Evolutionary conservation across 306 rosid species (phyloP), one percentile per base, ranked within the genome.

Genomic region (Psophocarpus tetragonolobus): DNA sequence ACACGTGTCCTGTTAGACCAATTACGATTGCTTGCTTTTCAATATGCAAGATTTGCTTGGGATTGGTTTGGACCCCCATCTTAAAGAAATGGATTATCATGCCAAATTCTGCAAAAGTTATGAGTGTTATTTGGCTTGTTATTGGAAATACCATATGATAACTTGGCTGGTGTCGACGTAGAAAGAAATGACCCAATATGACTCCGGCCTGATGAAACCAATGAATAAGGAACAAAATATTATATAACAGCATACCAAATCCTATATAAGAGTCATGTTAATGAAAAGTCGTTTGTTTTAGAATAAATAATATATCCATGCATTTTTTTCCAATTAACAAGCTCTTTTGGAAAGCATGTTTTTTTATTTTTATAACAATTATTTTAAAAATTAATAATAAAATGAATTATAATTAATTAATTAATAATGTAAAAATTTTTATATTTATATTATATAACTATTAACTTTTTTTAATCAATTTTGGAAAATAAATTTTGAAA

Each of bases 41-140:
- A 38, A 81, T 58, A 58, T 38, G 45, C 13, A 44, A 32, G 1
- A 75, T 1, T 12, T 10, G 58, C 44, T 17, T 81, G 0, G 75
- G 63, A 75, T 81, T 10, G 6, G 68, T 7, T 23, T 81, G 77
- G 3, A 81, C 84, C 8, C 84, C 84, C 35, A 75, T 18, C 29
- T 61, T 81, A 15, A 81, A 81, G 77, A 75, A 81, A 38, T 81
- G 50, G 3, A 81, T 75, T 18, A 81, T 2, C 67, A 81, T 81
- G 21, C 84, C 84, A 36, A 81, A 81, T 68, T 81, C 84, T 57
- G 81, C 81, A 60, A 81, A 81, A 26, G 84, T 81, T 68, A 47
- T 1, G 1, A 81, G 81, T 24, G 65, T 58, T 73, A 68, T 13
- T 18, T 6, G 23, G 41, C 81, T 75, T 35, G 47, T 3, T 36